These are phyloP conservation scores for Coprinellus aureogranulatus DNA, from an alignment of 768 basidiomycete genomes.

Conservation along the genomic window DNA sequence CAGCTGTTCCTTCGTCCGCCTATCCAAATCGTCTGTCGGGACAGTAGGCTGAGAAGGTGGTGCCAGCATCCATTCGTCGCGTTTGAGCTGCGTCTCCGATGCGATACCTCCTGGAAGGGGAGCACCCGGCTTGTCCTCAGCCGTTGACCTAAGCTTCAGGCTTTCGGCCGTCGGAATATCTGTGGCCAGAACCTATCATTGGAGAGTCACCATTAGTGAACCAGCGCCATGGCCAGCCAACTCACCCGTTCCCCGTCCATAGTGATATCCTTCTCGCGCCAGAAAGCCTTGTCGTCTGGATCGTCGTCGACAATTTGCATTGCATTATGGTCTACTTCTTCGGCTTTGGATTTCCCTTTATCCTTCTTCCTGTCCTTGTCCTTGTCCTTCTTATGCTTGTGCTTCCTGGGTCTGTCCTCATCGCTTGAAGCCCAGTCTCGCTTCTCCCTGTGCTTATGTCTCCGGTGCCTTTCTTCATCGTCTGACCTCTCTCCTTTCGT, in stretches of 20 bases:
- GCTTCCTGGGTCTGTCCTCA: constrained; percentile 15
- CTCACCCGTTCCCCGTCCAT: constrained; percentile 73
- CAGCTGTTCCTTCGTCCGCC: constrained; percentile 21
- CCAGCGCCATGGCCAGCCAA: constrained; percentile 9
- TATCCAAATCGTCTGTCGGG: constrained; percentile 19
- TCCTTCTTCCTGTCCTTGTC: constrained; percentile 27
- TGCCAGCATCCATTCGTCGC: constrained; percentile 91
- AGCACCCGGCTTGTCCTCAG: constrained; percentile 42
- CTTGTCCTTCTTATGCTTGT: constrained; percentile 33
- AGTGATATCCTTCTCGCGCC: constrained; percentile 86
- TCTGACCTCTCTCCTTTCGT: too few relatives aligned
- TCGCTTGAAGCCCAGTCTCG: constrained; percentile 47
- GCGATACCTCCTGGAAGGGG: constrained; percentile 44
- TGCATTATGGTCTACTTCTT: constrained; percentile 34
- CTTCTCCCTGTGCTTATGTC: constrained; percentile 54
- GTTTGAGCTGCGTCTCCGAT: constrained; percentile 52
- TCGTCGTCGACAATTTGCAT: constrained; percentile 69
- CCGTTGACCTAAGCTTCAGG: constrained; percentile 65
- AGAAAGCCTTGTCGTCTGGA: constrained; percentile 69
- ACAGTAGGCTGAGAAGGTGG: constrained; percentile 32
- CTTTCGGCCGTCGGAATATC: constrained; percentile 76
- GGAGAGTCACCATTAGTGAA: background rate
- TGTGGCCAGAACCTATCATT: constrained; percentile 57
- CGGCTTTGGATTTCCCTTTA: constrained; percentile 25
- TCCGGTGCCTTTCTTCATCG: constrained; percentile 12